Evolutionary conservation across 306 rosid genomes (phyloP).

Genomic region (Begonia peltatifolia): DNA sequence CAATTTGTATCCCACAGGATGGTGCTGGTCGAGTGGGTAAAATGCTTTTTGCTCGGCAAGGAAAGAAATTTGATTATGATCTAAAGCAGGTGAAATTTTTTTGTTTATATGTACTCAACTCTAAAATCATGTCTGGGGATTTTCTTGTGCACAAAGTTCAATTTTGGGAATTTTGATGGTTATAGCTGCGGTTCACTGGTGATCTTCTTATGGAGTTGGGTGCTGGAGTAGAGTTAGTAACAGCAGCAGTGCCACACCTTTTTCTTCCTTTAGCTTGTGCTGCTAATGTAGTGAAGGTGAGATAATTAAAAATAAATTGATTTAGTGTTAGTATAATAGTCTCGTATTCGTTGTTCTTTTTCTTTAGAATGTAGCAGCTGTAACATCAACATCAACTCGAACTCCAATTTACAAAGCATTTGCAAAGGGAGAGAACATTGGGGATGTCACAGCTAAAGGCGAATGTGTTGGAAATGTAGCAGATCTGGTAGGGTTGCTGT

Average conservation of each 20-base stretch:
- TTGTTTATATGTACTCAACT: slow-evolving; percentile 8
- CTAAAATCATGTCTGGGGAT: neutral
- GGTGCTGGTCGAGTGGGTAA: slow-evolving; percentile 99
- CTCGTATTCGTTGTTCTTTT: slow-evolving; percentile 9
- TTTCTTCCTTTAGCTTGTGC: slow-evolving; percentile 99
- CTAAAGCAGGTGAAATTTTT: slow-evolving; percentile 58
- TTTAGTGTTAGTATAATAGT: neutral
- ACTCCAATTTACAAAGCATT: slow-evolving; percentile 98
- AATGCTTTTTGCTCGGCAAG: slow-evolving; percentile 95
- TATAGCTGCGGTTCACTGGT: slow-evolving; percentile 79
- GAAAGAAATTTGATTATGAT: slow-evolving; percentile 94
- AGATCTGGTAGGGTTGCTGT: slow-evolving; percentile 57
- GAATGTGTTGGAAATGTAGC: slow-evolving; percentile 97
- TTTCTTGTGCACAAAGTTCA: no score
- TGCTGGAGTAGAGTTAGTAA: slow-evolving; percentile 88
- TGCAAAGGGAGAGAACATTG: slow-evolving; percentile 97
- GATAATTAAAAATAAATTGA: neutral
- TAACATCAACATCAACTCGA: slow-evolving; percentile 94
- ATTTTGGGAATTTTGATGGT: neutral
- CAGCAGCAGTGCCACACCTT: slow-evolving; percentile 80
- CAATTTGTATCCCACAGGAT: slow-evolving; percentile 32
- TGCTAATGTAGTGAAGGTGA: slow-evolving; percentile 88
- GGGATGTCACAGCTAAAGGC: slow-evolving; percentile 98
- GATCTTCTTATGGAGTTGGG: slow-evolving; percentile 98
- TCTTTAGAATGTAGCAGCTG: slow-evolving; percentile 84